Base-by-base conservation (phyloP, 805 yeast genomes). In the Candida hispaniensis region DNA sequence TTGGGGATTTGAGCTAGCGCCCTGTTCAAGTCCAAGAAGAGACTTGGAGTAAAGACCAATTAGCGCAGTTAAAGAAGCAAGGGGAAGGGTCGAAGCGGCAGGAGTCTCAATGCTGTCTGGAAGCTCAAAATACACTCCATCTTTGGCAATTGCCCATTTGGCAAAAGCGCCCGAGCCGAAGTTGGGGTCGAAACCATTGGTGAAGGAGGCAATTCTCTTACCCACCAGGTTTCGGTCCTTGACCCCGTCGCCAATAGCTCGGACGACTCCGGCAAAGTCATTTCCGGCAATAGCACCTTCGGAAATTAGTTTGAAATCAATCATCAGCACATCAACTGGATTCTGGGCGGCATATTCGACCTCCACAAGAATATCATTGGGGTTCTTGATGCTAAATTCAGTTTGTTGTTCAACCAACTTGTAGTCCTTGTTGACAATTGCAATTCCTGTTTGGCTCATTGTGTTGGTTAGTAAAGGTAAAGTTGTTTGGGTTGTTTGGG, bases 171-270 rank as follows among this genome's bases (percentile, higher is more conserved):
- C 34, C 6, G 15, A 16, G 1, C 34, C 34, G 11, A 21, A 30
- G 19, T 30, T 20, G 7, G 20, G 20, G 26, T 21, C 22, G 16
- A 21, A 26, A 8, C 9, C 12, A 7, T 30, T 30, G 4, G 19
- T 26, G 12, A 30, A 25, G 3, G 23, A 25, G 1, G 34, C 34
- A 3, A 30, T 30, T 12, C 34, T 13, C 9, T 30, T 30, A 3
- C 34, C 34, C 10, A 30, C 34, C 4, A 30, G 26, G 13, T 30
- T 26, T 9, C 34, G 18, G 19, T 30, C 26, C 3, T 8, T 4
- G 4, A 30, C 34, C 4, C 11, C 26, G 26, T 30, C 34, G 14
- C 34, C 34, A 30, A 30, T 30, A 14, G 20, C 34, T 15, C 22
- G 22, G 3, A 30, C 34, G 11, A 30, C 7, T n/a, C 34, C 34